A percentile compares a stretch with the other conserved stretches of the same genome.
phyloP scores from a whole-genome alignment of 2,329 filamentous ascomycete species.

The Xylariaceae sp. region DNA sequence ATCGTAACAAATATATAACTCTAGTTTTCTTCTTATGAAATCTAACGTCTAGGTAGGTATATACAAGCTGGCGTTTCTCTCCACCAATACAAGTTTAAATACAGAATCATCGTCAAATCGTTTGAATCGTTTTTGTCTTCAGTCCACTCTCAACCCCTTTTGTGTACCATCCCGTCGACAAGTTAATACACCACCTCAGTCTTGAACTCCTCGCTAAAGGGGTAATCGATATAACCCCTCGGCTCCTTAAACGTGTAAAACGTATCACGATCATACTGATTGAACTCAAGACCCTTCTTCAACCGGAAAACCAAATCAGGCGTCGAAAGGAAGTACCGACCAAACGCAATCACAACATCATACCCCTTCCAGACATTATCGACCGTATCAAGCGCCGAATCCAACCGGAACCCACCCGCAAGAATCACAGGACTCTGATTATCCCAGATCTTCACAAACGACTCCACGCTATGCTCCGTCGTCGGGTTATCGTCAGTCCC shows the following conservation, averaged over 20 bases:
- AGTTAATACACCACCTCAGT: background rate
- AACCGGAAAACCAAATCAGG: slow-evolving; percentile 45
- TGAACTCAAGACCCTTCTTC: slow-evolving; percentile 38
- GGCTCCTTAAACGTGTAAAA: slow-evolving; percentile 36
- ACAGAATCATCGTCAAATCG: too few relatives aligned
- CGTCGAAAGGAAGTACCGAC: slow-evolving; percentile 44
- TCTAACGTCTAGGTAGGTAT: too few relatives aligned
- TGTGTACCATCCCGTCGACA: background rate
- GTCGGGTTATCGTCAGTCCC: slow-evolving; percentile 38
- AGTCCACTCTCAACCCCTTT: too few relatives aligned
- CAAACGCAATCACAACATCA: slow-evolving; percentile 44
- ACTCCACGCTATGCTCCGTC: slow-evolving; percentile 36
- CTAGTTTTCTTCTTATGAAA: too few relatives aligned
- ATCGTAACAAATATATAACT: too few relatives aligned
- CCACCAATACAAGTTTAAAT: too few relatives aligned
- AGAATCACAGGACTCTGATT: slow-evolving; percentile 42
- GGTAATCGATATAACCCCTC: slow-evolving; percentile 24
- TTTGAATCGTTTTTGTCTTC: too few relatives aligned
- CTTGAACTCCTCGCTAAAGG: slow-evolving; percentile 18
- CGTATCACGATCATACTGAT: slow-evolving; percentile 39
- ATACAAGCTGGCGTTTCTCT: too few relatives aligned
- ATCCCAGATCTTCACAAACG: slow-evolving; percentile 42
- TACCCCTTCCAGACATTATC: slow-evolving; percentile 38
- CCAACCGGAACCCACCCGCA: slow-evolving; percentile 39
- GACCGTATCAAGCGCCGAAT: slow-evolving; percentile 35